Percentiles rank a stretch among this genome's conserved stretches.
Evolutionary conservation across 257 asterid species (phyloP).

Genomic region (Sherardia arvensis): DNA sequence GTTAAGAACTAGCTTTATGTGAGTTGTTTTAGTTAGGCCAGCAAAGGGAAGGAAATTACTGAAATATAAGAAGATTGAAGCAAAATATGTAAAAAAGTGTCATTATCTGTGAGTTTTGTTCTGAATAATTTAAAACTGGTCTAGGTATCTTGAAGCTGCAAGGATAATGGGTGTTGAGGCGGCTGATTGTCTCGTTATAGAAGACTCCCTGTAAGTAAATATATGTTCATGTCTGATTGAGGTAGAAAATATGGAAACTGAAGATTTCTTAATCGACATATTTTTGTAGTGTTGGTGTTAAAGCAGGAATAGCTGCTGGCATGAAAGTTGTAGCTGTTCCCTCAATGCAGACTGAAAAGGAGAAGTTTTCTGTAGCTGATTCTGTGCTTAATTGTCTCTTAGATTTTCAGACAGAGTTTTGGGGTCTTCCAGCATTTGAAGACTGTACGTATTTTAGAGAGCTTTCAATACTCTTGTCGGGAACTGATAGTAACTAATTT

Average conservation of each 20-base stretch:
- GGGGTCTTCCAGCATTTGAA: constrained; percentile 84
- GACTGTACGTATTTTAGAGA: constrained; percentile 44
- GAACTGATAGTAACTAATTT: constrained; percentile 2
- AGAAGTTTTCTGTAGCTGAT: constrained; percentile 59
- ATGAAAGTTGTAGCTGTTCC: constrained; percentile 91
- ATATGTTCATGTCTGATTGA: background rate
- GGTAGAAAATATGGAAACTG: background rate
- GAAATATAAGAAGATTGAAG: background rate
- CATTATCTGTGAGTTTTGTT: background rate
- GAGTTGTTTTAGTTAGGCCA: background rate
- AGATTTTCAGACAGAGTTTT: constrained; percentile 59
- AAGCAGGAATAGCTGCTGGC: constrained; percentile 85
- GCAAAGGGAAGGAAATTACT: background rate
- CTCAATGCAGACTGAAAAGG: constrained; percentile 46
- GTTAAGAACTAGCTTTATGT: background rate
- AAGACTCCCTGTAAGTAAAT: constrained; percentile 69
- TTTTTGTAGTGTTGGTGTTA: constrained; percentile 70
- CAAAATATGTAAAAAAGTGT: no score
- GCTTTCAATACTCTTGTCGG: background rate
- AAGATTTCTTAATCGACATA: background rate
- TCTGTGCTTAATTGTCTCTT: constrained; percentile 56
- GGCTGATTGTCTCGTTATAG: constrained; percentile 68
- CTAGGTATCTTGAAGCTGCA: constrained; percentile 91
- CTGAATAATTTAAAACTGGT: constrained; percentile 11
- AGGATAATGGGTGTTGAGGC: constrained; percentile 61